Evolutionary conservation across 192 early-diverging fungal species (phyloP).

Genomic region (Backusella morwellensis): DNA sequence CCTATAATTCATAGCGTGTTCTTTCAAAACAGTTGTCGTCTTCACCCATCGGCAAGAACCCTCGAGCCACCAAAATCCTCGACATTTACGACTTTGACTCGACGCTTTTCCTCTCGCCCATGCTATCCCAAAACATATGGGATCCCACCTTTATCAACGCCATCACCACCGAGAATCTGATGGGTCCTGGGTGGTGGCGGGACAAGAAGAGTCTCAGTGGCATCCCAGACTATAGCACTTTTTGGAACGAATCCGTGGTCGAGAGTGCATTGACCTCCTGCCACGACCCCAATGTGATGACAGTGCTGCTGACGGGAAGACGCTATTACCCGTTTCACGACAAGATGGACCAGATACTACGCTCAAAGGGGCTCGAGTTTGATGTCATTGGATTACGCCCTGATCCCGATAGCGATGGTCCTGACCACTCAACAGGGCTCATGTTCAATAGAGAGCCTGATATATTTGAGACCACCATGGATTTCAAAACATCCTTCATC

Average conservation of each 20-base stretch:
- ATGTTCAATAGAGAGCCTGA: background rate
- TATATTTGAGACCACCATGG: conserved; percentile 24
- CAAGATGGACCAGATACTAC: conserved; percentile 13
- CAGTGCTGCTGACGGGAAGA: conserved; percentile 30
- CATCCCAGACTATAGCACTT: conserved; percentile 9
- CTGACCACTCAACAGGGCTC: background rate
- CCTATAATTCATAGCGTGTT: background rate
- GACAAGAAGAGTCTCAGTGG: conserved; percentile 21
- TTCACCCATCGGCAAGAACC: background rate
- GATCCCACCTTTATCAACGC: background rate
- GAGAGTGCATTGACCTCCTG: conserved; percentile 5
- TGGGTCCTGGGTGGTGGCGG: conserved; percentile 35
- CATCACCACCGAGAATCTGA: conserved; percentile 14
- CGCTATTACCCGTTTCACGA: conserved; percentile 28
- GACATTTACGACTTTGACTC: conserved; percentile 37
- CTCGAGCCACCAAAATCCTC: background rate
- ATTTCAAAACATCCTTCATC: conserved; percentile 33
- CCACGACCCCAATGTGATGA: conserved; percentile 9
- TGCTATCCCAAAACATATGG: conserved; percentile 17
- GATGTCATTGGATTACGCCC: conserved; percentile 34
- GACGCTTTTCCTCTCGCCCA: conserved; percentile 29
- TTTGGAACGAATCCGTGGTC: conserved; percentile 31
- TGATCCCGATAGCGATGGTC: conserved; percentile 18
- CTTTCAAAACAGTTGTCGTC: background rate
- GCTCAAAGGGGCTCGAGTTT: conserved; percentile 15